Base-by-base conservation (phyloP, 805 yeast species). In the Nakazawaea ishiwadae region DNA sequence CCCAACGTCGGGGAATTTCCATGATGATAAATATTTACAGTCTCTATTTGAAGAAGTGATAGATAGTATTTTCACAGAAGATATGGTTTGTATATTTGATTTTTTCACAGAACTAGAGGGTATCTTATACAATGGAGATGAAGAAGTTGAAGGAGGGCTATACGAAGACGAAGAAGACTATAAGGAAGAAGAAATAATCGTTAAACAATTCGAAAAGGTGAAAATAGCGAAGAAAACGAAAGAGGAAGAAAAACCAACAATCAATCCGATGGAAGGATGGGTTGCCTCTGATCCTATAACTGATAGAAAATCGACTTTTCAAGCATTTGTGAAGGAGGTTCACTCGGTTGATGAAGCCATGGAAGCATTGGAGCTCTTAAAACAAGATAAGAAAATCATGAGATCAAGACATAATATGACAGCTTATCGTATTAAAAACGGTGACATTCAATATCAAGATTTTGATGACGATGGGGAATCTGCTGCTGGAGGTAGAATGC, bases 401-500 rank as follows among this genome's bases (percentile, higher is more conserved):
- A 71, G 73, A 47, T 81, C 96, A 0, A 58, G 73, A 1, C 98
- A 91, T 60, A 81, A 82, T 46, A 93, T 93, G 81, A 75, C 79
- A 12, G 93, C 96, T 0, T 90, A 91, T 83, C 66, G 98, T 48
- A 82, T 93, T 3, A 69, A 69, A 42, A 58, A 71, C n/a, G 59
- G 55, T 0, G 63, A 55, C 1, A 73, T 78, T 0, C 68, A 73
- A 28, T 73, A 70, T 36, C 93, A 86, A 52, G 97, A 93, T 52
- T 89, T 86, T 51, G 97, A 93, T 55, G 98, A 93, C 58, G 99
- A 91, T 56, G 99, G 99, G 3, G 99, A 93, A 56, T 73, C 95
- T 0, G 98, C 98, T 1, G 96, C 98, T 1, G 99, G 99, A 8
- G 79, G 90, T 4, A 66, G 96, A 44, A 65, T 90, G 70, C 60